Conservation (phyloP, 1,284 basidiomycete genomes). For the Moesziomyces sp. region DNA sequence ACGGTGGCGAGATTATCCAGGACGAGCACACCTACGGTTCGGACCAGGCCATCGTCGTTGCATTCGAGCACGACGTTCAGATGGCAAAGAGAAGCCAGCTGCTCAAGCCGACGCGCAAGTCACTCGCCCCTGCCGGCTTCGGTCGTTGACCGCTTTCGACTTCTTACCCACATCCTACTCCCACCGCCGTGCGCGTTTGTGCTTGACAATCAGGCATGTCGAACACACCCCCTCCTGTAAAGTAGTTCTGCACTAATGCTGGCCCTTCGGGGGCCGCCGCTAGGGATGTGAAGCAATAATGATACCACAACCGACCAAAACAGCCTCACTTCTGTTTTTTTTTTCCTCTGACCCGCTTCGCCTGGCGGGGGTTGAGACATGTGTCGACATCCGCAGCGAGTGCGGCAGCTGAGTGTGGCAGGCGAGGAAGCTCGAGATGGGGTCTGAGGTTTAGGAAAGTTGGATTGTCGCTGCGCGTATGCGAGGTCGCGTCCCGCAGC, state of each 20-base stretch:
- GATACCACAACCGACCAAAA: conserved; percentile 3
- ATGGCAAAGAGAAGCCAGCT: conserved; percentile 92
- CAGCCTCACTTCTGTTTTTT: not conserved
- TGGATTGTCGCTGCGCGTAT: no score
- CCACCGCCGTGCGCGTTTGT: not conserved
- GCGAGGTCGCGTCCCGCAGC: no score
- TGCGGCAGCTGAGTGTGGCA: not conserved
- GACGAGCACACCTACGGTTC: conserved; percentile 72
- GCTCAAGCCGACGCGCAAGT: conserved; percentile 83
- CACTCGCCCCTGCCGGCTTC: conserved; percentile 65
- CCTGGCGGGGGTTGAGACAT: no score
- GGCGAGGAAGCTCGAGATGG: no score
- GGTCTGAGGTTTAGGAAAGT: no score
- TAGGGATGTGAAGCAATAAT: not conserved
- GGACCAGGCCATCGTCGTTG: conserved; percentile 93
- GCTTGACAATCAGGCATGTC: not conserved
- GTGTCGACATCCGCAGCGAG: not conserved
- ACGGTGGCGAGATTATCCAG: conserved; percentile 58
- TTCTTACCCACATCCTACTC: not conserved
- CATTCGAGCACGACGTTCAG: conserved; percentile 91
- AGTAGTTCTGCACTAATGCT: conserved; percentile 16
- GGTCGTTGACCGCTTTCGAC: conserved; percentile 22
- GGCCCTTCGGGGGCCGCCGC: not conserved
- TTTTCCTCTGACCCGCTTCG: no score
- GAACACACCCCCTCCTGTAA: conserved; percentile 2